A percentile compares a stretch with the other conserved stretches of the same genome.
These are phyloP conservation scores for Anthoceros angustus DNA, from an alignment of 225 moss, liverwort and hornwort species.

Conservation along the genomic window DNA sequence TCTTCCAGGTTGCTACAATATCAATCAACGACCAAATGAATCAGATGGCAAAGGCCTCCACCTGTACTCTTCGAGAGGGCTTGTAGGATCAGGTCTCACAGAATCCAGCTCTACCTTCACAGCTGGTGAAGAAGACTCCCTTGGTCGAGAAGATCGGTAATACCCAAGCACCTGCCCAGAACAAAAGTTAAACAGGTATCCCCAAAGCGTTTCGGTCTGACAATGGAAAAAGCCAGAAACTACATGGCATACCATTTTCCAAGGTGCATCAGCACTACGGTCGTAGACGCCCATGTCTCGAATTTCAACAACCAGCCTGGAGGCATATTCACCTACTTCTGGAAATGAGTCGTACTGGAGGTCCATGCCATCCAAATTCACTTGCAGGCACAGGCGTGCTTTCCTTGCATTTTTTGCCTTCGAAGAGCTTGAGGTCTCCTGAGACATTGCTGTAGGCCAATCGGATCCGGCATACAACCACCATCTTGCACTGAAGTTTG, in stretches of 20 bases:
- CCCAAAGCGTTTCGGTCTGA: neutral
- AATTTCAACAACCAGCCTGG: constrained; percentile 62
- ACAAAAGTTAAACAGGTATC: neutral
- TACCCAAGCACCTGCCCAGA: constrained; percentile 70
- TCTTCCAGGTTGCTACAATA: neutral
- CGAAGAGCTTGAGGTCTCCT: constrained; percentile 15
- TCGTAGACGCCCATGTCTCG: constrained; percentile 80
- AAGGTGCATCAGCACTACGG: constrained; percentile 73
- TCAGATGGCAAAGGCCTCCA: constrained; percentile 8
- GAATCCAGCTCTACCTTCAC: constrained; percentile 91
- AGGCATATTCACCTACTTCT: constrained; percentile 59
- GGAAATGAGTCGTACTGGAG: constrained; percentile 75
- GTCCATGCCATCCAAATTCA: constrained; percentile 58
- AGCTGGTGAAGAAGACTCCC: constrained; percentile 93
- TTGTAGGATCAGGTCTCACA: constrained; percentile 79
- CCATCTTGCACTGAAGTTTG: constrained; percentile 82
- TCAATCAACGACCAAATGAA: neutral
- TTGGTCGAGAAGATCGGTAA: constrained; percentile 63
- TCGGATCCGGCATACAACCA: constrained; percentile 86
- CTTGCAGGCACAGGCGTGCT: constrained; percentile 52
- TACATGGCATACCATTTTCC: constrained; percentile 47
- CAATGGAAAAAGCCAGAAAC: neutral
- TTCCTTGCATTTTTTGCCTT: constrained; percentile 52
- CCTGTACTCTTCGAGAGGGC: constrained; percentile 88
- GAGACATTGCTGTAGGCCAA: constrained; percentile 55